phyloP scores from a whole-genome alignment of 768 basidiomycete genomes.

The Kwoniella mangroviensis region DNA sequence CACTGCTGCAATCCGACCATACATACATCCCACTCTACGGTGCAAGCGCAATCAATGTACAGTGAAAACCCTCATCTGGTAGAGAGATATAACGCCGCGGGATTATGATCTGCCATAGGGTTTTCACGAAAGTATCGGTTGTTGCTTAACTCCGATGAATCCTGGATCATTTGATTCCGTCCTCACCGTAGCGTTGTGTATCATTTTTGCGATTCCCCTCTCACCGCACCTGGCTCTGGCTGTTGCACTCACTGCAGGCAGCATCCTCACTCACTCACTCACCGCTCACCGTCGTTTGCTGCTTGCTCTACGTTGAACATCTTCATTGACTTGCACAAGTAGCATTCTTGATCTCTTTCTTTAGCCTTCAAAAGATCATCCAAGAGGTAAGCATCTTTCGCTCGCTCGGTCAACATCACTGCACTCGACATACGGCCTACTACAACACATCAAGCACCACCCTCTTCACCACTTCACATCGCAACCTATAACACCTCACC shows the following conservation, averaged over 20 bases:
- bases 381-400: slow-evolving; percentile 23
- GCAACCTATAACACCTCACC: not conserved
- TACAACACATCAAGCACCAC: not conserved
- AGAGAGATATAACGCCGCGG: slow-evolving; percentile 24
- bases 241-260: not conserved
- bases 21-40: not conserved
- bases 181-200: slow-evolving; percentile 11
- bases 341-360: slow-evolving; percentile 10
- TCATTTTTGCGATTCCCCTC: not conserved
- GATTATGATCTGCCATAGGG: slow-evolving; percentile 12
- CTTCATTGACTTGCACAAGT: not conserved
- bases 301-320: not conserved
- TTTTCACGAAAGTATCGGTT: slow-evolving; percentile 27
- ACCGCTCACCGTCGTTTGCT: slow-evolving; percentile 4
- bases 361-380: slow-evolving; percentile 12
- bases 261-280: not conserved
- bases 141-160: slow-evolving; percentile 20
- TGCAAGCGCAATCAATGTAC: not conserved
- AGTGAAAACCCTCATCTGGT: not conserved
- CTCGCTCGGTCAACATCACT: not conserved
- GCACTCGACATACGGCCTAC: not conserved
- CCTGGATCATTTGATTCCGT: slow-evolving; percentile 1
- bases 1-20: too few relatives aligned
- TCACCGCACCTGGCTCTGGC: not conserved
- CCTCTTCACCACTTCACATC: not conserved